Percentiles rank a stretch among this genome's conserved stretches.
Conservation (phyloP, 2,329 filamentous ascomycete genomes). For the Cladosporium austrohemisphaericum region DNA sequence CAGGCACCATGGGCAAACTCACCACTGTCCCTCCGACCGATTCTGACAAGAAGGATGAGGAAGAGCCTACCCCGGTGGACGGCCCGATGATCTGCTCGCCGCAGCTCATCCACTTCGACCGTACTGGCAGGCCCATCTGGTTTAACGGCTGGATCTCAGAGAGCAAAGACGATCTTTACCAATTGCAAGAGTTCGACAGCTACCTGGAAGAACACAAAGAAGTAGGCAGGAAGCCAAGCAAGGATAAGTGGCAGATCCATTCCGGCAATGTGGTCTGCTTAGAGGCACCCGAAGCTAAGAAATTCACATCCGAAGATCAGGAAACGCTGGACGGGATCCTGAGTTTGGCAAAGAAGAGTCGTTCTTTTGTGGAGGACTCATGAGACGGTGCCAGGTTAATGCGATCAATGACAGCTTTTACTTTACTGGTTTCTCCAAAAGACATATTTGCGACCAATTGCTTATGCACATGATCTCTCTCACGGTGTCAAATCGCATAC, state of each 20-base stretch:
- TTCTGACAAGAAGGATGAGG: constrained; percentile 15
- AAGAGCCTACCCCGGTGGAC: not conserved
- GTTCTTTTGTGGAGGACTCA: no score
- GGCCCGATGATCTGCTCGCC: constrained; percentile 42
- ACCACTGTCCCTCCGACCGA: constrained; percentile 19
- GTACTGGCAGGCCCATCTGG: constrained; percentile 42
- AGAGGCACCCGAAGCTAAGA: constrained; percentile 26
- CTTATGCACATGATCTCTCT: no score
- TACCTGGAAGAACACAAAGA: constrained; percentile 33
- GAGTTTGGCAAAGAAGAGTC: constrained; percentile 20
- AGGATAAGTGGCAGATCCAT: constrained; percentile 34
- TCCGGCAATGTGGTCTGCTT: constrained; percentile 37
- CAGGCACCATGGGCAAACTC: constrained; percentile 34
- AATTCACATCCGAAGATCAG: constrained; percentile 28
- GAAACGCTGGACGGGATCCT: constrained; percentile 32
- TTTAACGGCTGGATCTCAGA: constrained; percentile 47
- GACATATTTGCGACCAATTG: no score
- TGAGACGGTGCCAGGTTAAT: no score
- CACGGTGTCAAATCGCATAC: no score
- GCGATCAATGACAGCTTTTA: no score
- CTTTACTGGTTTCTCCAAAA: no score
- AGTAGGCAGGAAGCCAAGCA: constrained; percentile 17
- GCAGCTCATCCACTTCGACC: constrained; percentile 45
- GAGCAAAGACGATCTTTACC: constrained; percentile 41
- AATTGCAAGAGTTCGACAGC: constrained; percentile 37